A percentile compares a stretch with the other conserved stretches of the same genome.
Conservation (phyloP, 768 basidiomycete species). For the Calocybe gangraenosa region DNA sequence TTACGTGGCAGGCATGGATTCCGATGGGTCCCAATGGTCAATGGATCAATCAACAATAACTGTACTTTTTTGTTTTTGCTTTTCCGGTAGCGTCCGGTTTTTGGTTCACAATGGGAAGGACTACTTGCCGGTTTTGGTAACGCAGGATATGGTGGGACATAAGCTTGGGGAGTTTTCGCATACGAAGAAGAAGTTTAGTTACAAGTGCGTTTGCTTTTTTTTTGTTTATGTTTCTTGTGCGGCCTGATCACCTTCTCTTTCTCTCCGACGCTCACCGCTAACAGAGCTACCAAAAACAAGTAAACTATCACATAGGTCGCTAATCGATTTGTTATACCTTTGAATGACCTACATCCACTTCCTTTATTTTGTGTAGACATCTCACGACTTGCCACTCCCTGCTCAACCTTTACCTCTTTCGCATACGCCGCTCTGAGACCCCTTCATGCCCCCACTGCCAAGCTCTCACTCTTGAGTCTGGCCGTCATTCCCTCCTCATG, state of each 20-base stretch:
- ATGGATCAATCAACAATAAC: too few relatives aligned
- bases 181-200: slow-evolving; percentile 84
- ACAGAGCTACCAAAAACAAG: slow-evolving; percentile 20
- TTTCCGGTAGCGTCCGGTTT: slow-evolving; percentile 64
- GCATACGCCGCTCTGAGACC: too few relatives aligned
- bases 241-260: neutral
- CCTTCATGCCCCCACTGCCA: too few relatives aligned
- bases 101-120: slow-evolving; percentile 94
- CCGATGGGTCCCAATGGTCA: too few relatives aligned
- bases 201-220: slow-evolving; percentile 56
- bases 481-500: too few relatives aligned
- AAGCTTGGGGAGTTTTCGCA: slow-evolving; percentile 94
- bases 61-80: too few relatives aligned
- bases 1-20: neutral
- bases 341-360: too few relatives aligned
- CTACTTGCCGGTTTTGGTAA: slow-evolving; percentile 80
- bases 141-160: slow-evolving; percentile 98
- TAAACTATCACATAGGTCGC: slow-evolving; percentile 3
- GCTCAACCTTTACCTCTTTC: too few relatives aligned
- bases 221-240: neutral
- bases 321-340: too few relatives aligned
- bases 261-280: neutral
- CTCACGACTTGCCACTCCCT: too few relatives aligned
- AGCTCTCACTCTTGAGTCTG: too few relatives aligned
- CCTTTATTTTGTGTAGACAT: too few relatives aligned